Conservation (phyloP, 192 early-diverging fungal genomes). For the Dimargaris verticillata region DNA sequence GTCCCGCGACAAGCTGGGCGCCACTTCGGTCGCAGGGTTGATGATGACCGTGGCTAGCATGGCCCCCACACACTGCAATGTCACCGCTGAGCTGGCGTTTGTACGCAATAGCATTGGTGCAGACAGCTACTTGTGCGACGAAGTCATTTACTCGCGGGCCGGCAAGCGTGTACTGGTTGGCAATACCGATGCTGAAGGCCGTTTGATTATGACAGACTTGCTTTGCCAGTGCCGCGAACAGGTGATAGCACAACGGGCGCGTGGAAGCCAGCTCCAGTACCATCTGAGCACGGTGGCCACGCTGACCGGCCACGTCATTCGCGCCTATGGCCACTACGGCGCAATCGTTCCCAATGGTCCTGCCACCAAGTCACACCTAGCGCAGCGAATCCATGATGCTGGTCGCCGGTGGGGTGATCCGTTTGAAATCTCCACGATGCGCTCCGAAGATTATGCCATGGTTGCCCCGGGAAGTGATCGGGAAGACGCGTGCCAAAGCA, state of each 20-base stretch:
- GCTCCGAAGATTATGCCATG: slow-evolving; percentile 57
- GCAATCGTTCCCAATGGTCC: slow-evolving; percentile 62
- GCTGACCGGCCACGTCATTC: slow-evolving; percentile 68
- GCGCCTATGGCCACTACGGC: slow-evolving; percentile 60
- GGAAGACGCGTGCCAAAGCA: slow-evolving; percentile 76
- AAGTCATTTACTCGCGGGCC: slow-evolving; percentile 57
- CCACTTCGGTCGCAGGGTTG: slow-evolving; percentile 67
- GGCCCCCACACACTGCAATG: slow-evolving; percentile 44
- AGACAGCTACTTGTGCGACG: slow-evolving; percentile 66
- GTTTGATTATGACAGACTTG: slow-evolving; percentile 75
- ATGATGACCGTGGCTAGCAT: slow-evolving; percentile 49
- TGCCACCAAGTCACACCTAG: slow-evolving; percentile 41
- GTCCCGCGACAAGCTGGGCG: slow-evolving; percentile 85
- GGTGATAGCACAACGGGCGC: slow-evolving; percentile 37
- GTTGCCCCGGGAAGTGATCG: slow-evolving; percentile 42
- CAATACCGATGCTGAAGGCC: slow-evolving; percentile 84
- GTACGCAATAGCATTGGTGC: slow-evolving; percentile 73
- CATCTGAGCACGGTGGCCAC: slow-evolving; percentile 69
- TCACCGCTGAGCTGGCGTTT: slow-evolving; percentile 55
- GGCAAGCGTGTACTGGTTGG: slow-evolving; percentile 62
- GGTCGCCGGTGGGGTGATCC: slow-evolving; percentile 62
- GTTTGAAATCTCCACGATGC: slow-evolving; percentile 63
- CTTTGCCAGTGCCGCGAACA: slow-evolving; percentile 56
- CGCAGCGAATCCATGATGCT: slow-evolving; percentile 38
- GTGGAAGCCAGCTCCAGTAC: slow-evolving; percentile 24